Conservation (phyloP, 1,284 basidiomycete species). For the Gastroboletus turbinatus region DNA sequence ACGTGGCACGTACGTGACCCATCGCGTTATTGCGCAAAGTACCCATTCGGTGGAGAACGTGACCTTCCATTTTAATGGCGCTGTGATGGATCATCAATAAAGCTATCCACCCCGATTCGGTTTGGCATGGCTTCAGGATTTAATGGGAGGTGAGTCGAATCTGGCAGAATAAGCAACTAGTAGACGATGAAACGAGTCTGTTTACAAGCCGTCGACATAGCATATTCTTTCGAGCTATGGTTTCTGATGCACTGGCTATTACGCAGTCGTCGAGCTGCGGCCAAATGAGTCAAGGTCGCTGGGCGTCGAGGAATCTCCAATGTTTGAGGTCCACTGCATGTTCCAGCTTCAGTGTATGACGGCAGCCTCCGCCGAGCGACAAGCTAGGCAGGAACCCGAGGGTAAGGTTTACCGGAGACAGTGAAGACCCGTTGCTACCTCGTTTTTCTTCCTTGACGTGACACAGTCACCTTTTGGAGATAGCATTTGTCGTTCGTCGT, state of each 20-base stretch:
- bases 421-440: neutral
- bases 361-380: neutral
- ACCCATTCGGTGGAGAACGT: neutral
- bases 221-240: neutral
- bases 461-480: neutral
- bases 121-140: neutral
- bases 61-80: slow-evolving; percentile 21
- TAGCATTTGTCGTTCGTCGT: neutral
- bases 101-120: slow-evolving; percentile 9
- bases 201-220: slow-evolving; percentile 4
- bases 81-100: slow-evolving; percentile 1
- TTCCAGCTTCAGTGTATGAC: neutral
- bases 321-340: neutral
- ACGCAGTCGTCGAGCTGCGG: neutral
- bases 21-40: neutral
- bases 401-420: neutral
- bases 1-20: slow-evolving; percentile 17
- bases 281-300: neutral
- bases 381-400: neutral
- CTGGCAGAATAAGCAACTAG: neutral
- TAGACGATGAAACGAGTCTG: neutral
- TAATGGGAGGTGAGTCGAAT: slow-evolving; percentile 5
- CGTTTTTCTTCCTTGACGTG: neutral
- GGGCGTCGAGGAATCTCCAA: neutral
- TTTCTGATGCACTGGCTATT: slow-evolving; percentile 5